Evolutionary conservation across 2,329 filamentous ascomycete species (phyloP).

Genomic region (Phaeosphaeria sp.): DNA sequence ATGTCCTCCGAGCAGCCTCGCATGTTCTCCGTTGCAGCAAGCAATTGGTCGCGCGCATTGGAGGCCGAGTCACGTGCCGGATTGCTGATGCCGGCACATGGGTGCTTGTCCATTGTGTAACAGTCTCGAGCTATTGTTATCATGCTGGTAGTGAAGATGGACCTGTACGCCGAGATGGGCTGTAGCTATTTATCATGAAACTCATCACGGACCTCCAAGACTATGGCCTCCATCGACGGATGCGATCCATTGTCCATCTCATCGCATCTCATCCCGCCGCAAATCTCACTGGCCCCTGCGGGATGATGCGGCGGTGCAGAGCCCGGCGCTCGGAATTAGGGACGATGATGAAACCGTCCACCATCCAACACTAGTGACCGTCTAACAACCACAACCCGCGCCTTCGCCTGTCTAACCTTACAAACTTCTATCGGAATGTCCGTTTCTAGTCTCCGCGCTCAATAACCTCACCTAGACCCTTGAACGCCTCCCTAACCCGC

Average conservation of each 20-base stretch:
- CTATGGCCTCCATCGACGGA: too few species aligned
- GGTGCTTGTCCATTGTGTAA: not conserved
- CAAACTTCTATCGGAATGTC: conserved; percentile 16
- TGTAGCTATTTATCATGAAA: too few species aligned
- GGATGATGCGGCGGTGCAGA: conserved; percentile 9
- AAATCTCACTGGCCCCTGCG: conserved; percentile 4
- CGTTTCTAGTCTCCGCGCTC: conserved; percentile 2
- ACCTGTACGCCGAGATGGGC: too few species aligned
- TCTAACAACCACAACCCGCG: conserved; percentile 9
- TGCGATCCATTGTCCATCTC: too few species aligned
- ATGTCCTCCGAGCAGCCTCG: not conserved
- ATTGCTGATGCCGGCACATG: conserved; percentile 1
- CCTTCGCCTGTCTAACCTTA: not conserved
- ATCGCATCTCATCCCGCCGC: not conserved
- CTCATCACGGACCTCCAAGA: too few species aligned
- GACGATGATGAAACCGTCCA: conserved; percentile 27
- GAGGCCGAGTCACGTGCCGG: conserved; percentile 14
- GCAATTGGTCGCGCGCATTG: not conserved
- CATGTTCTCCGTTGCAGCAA: not conserved
- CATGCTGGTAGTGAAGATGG: too few species aligned
- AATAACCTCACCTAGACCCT: conserved; percentile 7
- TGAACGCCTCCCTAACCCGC: not conserved
- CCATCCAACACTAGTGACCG: conserved; percentile 19
- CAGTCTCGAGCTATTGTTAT: not conserved
- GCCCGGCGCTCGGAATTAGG: conserved; percentile 16